These are phyloP conservation scores for Trichoderma sp. DNA, from an alignment of 2,329 filamentous ascomycete genomes.

Conservation along the genomic window DNA sequence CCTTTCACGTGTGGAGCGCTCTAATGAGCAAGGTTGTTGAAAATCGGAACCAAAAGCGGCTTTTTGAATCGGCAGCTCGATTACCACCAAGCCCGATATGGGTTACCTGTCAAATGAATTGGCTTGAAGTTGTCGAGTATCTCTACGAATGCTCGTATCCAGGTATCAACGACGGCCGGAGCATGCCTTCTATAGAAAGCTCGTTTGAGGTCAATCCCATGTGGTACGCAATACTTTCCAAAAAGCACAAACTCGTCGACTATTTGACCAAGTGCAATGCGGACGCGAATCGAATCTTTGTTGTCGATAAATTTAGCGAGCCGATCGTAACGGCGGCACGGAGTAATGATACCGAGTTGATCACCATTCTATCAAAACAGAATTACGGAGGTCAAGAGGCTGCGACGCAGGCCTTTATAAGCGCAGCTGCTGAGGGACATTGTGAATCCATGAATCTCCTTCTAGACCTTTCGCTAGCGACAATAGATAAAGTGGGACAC, in stretches of 20 bases:
- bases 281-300: neutral
- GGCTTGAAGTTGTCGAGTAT: neutral
- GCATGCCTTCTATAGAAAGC: neutral
- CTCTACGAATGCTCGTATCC: constrained; percentile 1
- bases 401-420: neutral
- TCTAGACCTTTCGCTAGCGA: neutral
- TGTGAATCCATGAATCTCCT: neutral
- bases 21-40: neutral
- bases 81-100: neutral
- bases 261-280: neutral
- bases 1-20: neutral
- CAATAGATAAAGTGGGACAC: neutral
- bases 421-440: neutral
- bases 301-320: neutral
- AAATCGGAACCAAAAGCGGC: neutral
- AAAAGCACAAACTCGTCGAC: neutral
- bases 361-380: neutral
- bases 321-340: neutral
- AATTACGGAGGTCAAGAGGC: neutral
- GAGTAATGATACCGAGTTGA: neutral
- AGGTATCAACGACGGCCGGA: neutral
- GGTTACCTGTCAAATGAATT: neutral
- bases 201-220: neutral
- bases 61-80: neutral
- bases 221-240: constrained; percentile 1